A percentile compares a stretch with the other conserved stretches of the same genome.
These are phyloP conservation scores for Beauveria sp. DNA, from an alignment of 2,329 filamentous ascomycete genomes.

Conservation along the genomic window DNA sequence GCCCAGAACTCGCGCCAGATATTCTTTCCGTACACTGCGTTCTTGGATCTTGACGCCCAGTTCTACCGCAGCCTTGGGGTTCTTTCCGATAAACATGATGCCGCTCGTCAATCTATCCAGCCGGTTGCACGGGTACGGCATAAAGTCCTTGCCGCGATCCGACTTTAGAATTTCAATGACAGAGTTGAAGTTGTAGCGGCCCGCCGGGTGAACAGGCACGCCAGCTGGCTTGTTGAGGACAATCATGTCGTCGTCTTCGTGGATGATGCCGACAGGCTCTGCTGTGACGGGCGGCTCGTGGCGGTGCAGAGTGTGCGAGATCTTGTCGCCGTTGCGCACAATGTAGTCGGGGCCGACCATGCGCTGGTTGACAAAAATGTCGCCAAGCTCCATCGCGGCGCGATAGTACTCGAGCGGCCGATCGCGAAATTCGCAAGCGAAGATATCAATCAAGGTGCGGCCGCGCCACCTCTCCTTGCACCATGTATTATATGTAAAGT, in stretches of 20 bases:
- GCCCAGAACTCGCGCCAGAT: constrained; percentile 83
- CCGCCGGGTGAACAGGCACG: constrained; percentile 89
- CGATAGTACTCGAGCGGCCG: constrained; percentile 80
- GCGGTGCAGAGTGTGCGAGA: constrained; percentile 88
- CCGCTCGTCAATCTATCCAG: constrained; percentile 90
- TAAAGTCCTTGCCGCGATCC: constrained; percentile 51
- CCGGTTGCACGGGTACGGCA: constrained; percentile 73
- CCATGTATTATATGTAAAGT: constrained; percentile 90
- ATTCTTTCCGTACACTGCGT: constrained; percentile 88
- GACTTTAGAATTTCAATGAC: constrained; percentile 88
- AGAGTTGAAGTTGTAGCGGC: constrained; percentile 92
- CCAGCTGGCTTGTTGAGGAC: constrained; percentile 97
- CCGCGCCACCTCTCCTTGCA: constrained; percentile 93
- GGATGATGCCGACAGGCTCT: constrained; percentile 70
- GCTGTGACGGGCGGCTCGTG: constrained; percentile 91
- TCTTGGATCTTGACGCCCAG: constrained; percentile 70
- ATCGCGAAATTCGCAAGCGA: constrained; percentile 86
- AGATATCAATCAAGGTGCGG: constrained; percentile 75
- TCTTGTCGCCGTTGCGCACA: constrained; percentile 80
- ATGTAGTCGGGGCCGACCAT: constrained; percentile 58
- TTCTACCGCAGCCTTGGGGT: constrained; percentile 67
- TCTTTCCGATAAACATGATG: constrained; percentile 96
- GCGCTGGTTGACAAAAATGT: constrained; percentile 74
- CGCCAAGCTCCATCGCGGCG: constrained; percentile 70
- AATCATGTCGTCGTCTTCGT: constrained; percentile 88